Percentiles rank a stretch among this genome's conserved stretches.
Evolutionary conservation across 108 stramenopile species (phyloP).

Genomic region (Fragilaria crotonensis): DNA sequence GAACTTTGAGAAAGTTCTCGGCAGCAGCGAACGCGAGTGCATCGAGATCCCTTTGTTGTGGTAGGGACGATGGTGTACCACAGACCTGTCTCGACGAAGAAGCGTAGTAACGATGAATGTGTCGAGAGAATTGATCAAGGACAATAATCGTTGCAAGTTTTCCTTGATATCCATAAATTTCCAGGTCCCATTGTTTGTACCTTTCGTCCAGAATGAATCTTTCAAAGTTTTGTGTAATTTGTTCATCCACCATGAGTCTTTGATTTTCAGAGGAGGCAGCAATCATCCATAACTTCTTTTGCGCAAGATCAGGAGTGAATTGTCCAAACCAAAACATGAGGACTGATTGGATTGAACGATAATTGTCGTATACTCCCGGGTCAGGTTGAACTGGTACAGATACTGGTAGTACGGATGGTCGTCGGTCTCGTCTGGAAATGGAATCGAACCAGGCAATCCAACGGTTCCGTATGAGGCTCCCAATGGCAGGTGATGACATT

Average conservation of each 20-base stretch:
- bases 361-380: too few relatives aligned
- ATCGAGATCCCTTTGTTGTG: conserved; percentile 42
- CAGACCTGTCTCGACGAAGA: background rate
- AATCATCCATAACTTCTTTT: conserved; percentile 86
- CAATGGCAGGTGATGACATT: too few relatives aligned
- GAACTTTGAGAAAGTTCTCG: conserved; percentile 29
- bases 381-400: too few relatives aligned
- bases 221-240: conserved; percentile 53
- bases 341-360: conserved; percentile 39
- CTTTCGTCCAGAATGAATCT: conserved; percentile 26
- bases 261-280: conserved; percentile 48
- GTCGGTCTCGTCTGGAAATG: too few relatives aligned
- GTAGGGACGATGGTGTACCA: too few relatives aligned
- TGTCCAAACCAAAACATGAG: conserved; percentile 77
- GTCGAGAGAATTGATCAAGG: conserved; percentile 78
- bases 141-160: conserved; percentile 81
- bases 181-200: conserved; percentile 34
- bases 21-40: conserved; percentile 45
- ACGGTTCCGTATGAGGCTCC: too few relatives aligned
- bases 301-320: conserved; percentile 52
- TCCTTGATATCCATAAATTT: conserved; percentile 57
- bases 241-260: conserved; percentile 42
- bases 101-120: conserved; percentile 55
- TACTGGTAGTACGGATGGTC: too few relatives aligned
- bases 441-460: too few relatives aligned